Evolutionary conservation across 768 basidiomycete species (phyloP), one percentile per base, ranked within the genome.

Genomic region (Podaxis mareebaensis): DNA sequence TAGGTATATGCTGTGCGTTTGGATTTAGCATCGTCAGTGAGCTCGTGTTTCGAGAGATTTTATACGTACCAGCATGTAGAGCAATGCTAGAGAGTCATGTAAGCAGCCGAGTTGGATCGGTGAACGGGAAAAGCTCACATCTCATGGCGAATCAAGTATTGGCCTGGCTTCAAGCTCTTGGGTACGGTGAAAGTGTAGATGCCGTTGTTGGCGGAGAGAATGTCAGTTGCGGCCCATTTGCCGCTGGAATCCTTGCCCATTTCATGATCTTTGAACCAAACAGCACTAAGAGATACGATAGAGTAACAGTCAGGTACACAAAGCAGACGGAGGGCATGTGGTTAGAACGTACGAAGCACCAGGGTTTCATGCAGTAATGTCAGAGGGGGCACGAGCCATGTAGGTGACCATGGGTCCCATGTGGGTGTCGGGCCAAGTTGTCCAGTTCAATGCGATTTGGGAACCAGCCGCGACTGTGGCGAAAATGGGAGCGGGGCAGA

Each of bases 211-310:
- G 74, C 77, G 12, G 68, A 68, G 22, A 82, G 72, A 17, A 75
- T 60, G 57, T 78, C 76, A 0, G 78, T 76, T 17, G 79, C 72
- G 4, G 79, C 81, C 81, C 79, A 81, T 55, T 72, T 72, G 10
- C 80, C 81, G 46, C 73, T 74, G 3, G 77, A 64, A n/a, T 71
- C 74, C 69, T 80, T 81, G 26, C 82, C 82, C 33, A 72, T 57
- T 55, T 83, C 68, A 28, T 74, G 76, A 11, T 82, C 75, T 67
- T 83, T 82, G 78, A 81, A 81, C 81, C 81, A 82, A 4, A 82
- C 81, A 10, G 77, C 76, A 42, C 79, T 81, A 40, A n/a, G 15
- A 20, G n/a, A 20, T 12, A 44, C 42, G n/a, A 20, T 7, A 44
- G 13, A 20, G 1, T 51, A 20, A 28, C n/a, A 10, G 48, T 8